Conservation (phyloP, 2,329 filamentous ascomycete genomes). For the Fusarium oxysporum region DNA sequence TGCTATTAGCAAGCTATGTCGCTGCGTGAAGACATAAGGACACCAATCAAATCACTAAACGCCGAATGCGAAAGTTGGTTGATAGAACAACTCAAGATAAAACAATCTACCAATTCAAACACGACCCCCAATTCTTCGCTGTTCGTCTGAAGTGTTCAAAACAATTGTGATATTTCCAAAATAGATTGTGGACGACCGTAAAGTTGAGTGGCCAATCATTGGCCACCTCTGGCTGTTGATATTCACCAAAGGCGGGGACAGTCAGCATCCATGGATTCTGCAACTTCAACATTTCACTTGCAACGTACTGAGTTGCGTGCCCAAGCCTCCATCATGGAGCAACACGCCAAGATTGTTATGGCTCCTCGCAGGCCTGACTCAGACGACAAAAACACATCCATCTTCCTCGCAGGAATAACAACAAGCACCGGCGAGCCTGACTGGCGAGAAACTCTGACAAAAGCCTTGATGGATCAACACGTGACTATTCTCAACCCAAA, state of each 20-base stretch:
- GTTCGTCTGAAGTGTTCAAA: background rate
- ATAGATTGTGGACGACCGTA: background rate
- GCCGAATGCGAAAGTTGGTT: too few species aligned
- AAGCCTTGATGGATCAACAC: slow-evolving; percentile 55
- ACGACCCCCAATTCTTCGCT: too few species aligned
- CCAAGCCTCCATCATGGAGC: background rate
- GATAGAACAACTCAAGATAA: too few species aligned
- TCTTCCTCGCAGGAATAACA: slow-evolving; percentile 72
- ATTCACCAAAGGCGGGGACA: background rate
- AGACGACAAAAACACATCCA: slow-evolving; percentile 29
- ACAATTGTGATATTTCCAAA: background rate
- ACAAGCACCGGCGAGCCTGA: slow-evolving; percentile 54
- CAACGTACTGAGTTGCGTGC: background rate
- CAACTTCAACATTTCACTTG: background rate
- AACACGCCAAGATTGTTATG: slow-evolving; percentile 1
- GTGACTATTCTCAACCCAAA: slow-evolving; percentile 69
- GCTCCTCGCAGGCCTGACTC: slow-evolving; percentile 3
- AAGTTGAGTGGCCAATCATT: background rate
- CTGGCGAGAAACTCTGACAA: slow-evolving; percentile 63
- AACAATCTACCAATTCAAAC: too few species aligned
- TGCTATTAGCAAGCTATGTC: too few species aligned
- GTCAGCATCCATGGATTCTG: background rate
- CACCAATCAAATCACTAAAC: too few species aligned
- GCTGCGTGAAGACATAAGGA: too few species aligned
- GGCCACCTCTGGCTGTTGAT: background rate